Conservation (phyloP, 768 basidiomycete species). For the Leccinum incarnatum region DNA sequence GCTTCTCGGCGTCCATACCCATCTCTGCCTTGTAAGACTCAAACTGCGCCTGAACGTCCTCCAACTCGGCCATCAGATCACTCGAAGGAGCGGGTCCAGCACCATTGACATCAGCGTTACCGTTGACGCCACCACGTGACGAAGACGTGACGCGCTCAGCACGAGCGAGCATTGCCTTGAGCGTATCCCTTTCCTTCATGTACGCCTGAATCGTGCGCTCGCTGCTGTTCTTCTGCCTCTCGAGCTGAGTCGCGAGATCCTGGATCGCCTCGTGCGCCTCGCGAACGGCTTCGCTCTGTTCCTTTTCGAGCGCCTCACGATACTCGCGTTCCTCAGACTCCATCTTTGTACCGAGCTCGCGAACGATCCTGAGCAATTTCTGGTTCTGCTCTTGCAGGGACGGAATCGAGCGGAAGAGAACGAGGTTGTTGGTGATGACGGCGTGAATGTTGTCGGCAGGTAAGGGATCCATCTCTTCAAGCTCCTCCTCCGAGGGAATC, state of each 20-base stretch:
- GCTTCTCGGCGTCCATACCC: constrained; percentile 65
- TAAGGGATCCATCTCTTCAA: constrained; percentile 43
- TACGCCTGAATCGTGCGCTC: constrained; percentile 75
- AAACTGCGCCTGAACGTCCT: constrained; percentile 75
- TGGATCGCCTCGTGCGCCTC: constrained; percentile 90
- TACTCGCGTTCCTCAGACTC: constrained; percentile 83
- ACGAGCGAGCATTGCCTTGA: constrained; percentile 70
- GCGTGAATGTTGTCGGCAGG: constrained; percentile 62
- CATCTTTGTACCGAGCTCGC: constrained; percentile 81
- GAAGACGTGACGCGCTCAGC: constrained; percentile 34
- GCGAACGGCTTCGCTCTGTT: constrained; percentile 74
- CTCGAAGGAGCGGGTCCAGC: constrained; percentile 17
- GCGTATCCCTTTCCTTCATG: constrained; percentile 84
- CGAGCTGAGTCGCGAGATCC: constrained; percentile 72
- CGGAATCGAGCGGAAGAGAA: constrained; percentile 78
- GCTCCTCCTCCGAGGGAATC: constrained; percentile 68
- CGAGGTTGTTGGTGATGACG: constrained; percentile 85
- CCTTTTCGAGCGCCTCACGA: constrained; percentile 62
- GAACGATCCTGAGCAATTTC: constrained; percentile 77
- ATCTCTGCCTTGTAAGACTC: constrained; percentile 80
- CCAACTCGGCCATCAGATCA: constrained; percentile 58
- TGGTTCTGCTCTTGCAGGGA: constrained; percentile 91
- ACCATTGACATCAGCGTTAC: constrained; percentile 37
- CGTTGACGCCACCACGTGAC: constrained; percentile 26
- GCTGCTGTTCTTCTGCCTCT: constrained; percentile 68